Conservation (phyloP, 2,329 filamentous ascomycete species). For the Fusarium liriodendri region DNA sequence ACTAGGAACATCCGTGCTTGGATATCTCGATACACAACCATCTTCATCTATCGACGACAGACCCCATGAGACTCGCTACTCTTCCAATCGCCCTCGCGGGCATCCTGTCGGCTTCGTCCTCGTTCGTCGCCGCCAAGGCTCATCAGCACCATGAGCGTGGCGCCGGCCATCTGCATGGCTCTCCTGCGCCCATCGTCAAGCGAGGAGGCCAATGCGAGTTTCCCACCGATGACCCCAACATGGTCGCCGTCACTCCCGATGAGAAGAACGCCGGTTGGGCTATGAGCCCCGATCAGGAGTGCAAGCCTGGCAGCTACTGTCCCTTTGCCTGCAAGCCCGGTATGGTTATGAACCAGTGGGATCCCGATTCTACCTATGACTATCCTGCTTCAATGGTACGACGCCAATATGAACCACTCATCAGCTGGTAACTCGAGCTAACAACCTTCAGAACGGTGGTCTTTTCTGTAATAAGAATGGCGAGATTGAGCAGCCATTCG, state of each 20-base stretch:
- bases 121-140: conserved; percentile 48
- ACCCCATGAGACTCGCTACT: conserved; percentile 65
- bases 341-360: conserved; percentile 84
- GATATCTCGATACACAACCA: conserved; percentile 25
- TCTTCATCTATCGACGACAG: conserved; percentile 36
- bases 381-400: conserved; percentile 80
- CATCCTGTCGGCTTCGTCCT: conserved; percentile 57
- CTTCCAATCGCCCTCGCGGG: conserved; percentile 62
- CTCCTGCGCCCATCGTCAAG: conserved; percentile 57
- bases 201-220: conserved; percentile 71
- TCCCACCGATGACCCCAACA: conserved; percentile 69
- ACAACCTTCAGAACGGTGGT: conserved; percentile 71
- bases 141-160: conserved; percentile 49
- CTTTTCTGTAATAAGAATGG: conserved; percentile 77
- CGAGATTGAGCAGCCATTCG: conserved; percentile 75
- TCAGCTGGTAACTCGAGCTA: conserved; percentile 1
- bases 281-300: conserved; percentile 79
- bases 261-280: conserved; percentile 79
- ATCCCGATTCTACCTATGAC: conserved; percentile 74
- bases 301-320: conserved; percentile 75
- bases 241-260: conserved; percentile 75
- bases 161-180: conserved; percentile 51
- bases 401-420: conserved; percentile 19
- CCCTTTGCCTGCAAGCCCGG: conserved; percentile 82
- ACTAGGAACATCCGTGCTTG: conserved; percentile 36